Conservation (phyloP, 306 rosid genomes). For the Medicago arabica region DNA sequence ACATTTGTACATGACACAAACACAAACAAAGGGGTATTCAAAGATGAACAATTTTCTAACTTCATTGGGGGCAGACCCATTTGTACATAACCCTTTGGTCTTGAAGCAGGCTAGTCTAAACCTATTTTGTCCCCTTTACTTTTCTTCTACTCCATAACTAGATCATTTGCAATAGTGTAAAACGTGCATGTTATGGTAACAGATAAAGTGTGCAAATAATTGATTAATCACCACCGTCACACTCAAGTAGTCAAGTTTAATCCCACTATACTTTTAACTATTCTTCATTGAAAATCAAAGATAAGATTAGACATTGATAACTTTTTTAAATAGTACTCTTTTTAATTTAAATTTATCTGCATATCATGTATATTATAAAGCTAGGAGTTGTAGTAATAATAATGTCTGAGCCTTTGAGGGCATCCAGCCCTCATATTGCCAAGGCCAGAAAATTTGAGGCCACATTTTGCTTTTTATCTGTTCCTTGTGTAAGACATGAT, state of each 20-base stretch:
- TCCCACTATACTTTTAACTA: neutral
- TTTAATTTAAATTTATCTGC: neutral
- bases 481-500: neutral
- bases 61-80: too few species aligned
- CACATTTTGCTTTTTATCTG: neutral
- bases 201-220: too few species aligned
- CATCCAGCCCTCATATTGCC: neutral
- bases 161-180: too few species aligned
- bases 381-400: neutral
- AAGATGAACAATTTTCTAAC: too few species aligned
- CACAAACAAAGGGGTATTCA: too few species aligned
- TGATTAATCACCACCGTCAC: neutral
- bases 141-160: too few species aligned
- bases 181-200: too few species aligned
- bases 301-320: neutral
- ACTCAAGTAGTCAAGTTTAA: neutral
- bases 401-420: neutral
- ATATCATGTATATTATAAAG: neutral
- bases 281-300: too few species aligned
- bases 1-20: too few species aligned
- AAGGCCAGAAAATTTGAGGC: neutral
- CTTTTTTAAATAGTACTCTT: neutral
- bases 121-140: too few species aligned
- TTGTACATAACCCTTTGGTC: too few species aligned
- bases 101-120: too few species aligned